A percentile compares a stretch with the other conserved stretches of the same genome.
Conservation (phyloP, 768 basidiomycete species). For the Kwoniella dendrophila region DNA sequence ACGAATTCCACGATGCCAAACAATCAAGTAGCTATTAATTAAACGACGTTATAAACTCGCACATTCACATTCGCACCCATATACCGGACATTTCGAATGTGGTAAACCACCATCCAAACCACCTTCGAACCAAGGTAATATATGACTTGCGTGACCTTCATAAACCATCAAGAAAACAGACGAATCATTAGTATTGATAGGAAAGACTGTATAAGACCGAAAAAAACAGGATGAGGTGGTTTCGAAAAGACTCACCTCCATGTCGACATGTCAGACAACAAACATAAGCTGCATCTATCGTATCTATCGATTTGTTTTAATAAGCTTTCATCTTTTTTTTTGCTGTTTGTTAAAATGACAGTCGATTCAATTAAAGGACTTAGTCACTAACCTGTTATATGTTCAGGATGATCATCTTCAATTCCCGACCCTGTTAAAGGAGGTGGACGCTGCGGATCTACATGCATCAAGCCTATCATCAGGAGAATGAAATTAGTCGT, state of each 20-base stretch:
- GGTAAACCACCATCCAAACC: conserved; percentile 39
- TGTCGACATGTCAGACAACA: conserved; percentile 51
- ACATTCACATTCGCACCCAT: conserved; percentile 51
- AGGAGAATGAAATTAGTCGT: background rate
- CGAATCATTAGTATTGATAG: background rate
- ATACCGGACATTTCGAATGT: conserved; percentile 49
- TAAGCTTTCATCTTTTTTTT: too few relatives aligned
- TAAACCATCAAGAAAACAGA: background rate
- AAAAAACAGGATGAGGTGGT: background rate
- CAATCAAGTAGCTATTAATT: too few relatives aligned
- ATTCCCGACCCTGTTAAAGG: background rate
- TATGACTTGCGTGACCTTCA: conserved; percentile 53
- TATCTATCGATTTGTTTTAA: conserved; percentile 27
- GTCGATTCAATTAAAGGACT: too few relatives aligned
- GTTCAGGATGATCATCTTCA: conserved; percentile 12
- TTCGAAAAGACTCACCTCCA: conserved; percentile 30
- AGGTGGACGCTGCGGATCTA: conserved; percentile 22
- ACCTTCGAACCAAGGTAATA: conserved; percentile 55
- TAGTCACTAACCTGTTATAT: conserved; percentile 18
- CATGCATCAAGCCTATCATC: conserved; percentile 25
- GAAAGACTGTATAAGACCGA: background rate
- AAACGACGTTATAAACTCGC: conserved; percentile 29
- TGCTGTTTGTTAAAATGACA: too few relatives aligned
- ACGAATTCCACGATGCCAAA: too few relatives aligned
- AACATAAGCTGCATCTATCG: conserved; percentile 46